A percentile compares a stretch with the other conserved stretches of the same genome.
These are phyloP conservation scores for Eustoma russellianum DNA, from an alignment of 257 asterid genomes.

Conservation along the genomic window DNA sequence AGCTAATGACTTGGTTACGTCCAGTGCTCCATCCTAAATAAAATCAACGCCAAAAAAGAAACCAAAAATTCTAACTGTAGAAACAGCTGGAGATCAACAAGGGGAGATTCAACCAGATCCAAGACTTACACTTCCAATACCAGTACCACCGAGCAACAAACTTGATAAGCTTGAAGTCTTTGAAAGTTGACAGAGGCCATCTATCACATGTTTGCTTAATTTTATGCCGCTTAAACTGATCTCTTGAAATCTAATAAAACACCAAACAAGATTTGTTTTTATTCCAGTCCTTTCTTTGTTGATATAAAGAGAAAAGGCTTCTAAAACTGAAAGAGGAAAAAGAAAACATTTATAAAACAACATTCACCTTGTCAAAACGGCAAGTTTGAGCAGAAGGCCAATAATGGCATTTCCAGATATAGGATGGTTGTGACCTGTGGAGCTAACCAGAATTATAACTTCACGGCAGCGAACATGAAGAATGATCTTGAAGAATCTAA, in stretches of 20 bases:
- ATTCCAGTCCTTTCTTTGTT: not conserved
- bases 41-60: slow-evolving; percentile 10
- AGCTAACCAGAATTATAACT: slow-evolving; percentile 9
- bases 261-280: not conserved
- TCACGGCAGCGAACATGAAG: not conserved
- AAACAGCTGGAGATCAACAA: slow-evolving; percentile 4
- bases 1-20: slow-evolving; percentile 59
- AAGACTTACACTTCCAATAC: slow-evolving; percentile 66
- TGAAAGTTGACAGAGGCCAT: slow-evolving; percentile 66
- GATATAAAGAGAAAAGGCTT: not conserved
- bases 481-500: not conserved
- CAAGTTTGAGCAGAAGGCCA: slow-evolving; percentile 55
- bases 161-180: slow-evolving; percentile 60
- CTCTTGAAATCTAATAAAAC: slow-evolving; percentile 60
- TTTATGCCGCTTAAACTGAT: slow-evolving; percentile 71
- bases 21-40: slow-evolving; percentile 69
- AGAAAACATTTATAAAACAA: not conserved
- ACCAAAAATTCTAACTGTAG: slow-evolving; percentile 9
- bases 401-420: slow-evolving; percentile 56
- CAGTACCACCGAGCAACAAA: slow-evolving; percentile 66
- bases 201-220: slow-evolving; percentile 68
- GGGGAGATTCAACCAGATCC: slow-evolving; percentile 6
- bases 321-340: not conserved
- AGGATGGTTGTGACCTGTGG: slow-evolving; percentile 65
- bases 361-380: slow-evolving; percentile 46